Evolutionary conservation across 164 flowering plant genomes (phyloP).

Genomic region (Chimonanthus praecox): DNA sequence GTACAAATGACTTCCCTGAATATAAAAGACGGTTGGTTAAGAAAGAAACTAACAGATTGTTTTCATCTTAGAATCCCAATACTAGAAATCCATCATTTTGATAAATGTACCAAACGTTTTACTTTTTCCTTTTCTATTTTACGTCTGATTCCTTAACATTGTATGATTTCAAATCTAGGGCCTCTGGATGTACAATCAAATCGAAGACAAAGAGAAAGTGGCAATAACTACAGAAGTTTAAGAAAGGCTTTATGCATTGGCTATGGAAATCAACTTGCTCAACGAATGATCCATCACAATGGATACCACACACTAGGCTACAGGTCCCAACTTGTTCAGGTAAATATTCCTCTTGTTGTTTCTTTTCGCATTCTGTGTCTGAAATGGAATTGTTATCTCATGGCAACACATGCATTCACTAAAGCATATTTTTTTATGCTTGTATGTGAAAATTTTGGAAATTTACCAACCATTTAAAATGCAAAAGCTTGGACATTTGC

Average conservation of each 20-base stretch:
- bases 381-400: not conserved
- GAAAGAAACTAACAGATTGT: not conserved
- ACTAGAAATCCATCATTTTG: not conserved
- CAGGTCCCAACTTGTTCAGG: constrained; percentile 86
- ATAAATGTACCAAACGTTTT: not conserved
- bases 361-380: not conserved
- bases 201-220: constrained; percentile 37
- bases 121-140: not conserved
- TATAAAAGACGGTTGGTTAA: not conserved
- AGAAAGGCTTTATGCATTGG: constrained; percentile 83
- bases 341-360: constrained; percentile 13
- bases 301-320: constrained; percentile 79
- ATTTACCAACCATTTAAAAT: too few relatives aligned
- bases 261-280: constrained; percentile 88
- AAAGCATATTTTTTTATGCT: too few relatives aligned
- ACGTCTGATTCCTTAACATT: not conserved
- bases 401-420: not conserved
- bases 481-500: too few relatives aligned
- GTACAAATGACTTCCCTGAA: not conserved
- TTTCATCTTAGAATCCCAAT: not conserved
- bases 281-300: constrained; percentile 89
- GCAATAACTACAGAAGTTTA: constrained; percentile 49
- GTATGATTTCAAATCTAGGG: constrained; percentile 31
- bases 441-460: too few relatives aligned
- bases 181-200: constrained; percentile 59